Percentiles rank a stretch among this genome's conserved stretches.
phyloP scores from a whole-genome alignment of 257 asterid genomes.

The Solanum pennellii region DNA sequence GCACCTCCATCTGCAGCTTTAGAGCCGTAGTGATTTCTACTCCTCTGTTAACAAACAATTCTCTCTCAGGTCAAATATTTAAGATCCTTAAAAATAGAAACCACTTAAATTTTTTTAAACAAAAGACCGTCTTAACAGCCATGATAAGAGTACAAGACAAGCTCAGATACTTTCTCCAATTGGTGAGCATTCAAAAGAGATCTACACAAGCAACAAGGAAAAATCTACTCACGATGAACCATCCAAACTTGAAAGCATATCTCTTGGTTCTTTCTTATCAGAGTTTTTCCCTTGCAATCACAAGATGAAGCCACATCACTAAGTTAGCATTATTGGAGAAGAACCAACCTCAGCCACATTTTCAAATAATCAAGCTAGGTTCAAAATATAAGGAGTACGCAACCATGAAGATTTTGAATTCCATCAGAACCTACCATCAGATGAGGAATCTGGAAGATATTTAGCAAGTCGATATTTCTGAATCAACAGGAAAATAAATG shows the following conservation, averaged over 20 bases:
- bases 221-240: slow-evolving; percentile 79
- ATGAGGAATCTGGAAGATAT: slow-evolving; percentile 91
- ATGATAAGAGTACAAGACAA: neutral
- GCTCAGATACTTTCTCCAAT: neutral
- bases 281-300: slow-evolving; percentile 47
- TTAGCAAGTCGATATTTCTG: slow-evolving; percentile 99
- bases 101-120: neutral
- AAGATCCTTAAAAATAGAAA: neutral
- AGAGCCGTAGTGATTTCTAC: slow-evolving; percentile 92
- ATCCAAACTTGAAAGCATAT: slow-evolving; percentile 67
- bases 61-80: neutral
- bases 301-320: neutral
- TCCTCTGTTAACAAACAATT: slow-evolving; percentile 43
- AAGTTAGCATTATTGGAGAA: neutral
- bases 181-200: neutral
- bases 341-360: neutral
- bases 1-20: slow-evolving; percentile 99
- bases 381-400: neutral
- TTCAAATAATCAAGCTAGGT: neutral
- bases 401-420: neutral
- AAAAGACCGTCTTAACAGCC: neutral
- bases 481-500: slow-evolving; percentile 8
- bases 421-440: slow-evolving; percentile 59
- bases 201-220: neutral
- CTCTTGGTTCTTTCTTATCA: slow-evolving; percentile 82